Conservation (phyloP, 768 basidiomycete species). For the Amyloporia xantha region DNA sequence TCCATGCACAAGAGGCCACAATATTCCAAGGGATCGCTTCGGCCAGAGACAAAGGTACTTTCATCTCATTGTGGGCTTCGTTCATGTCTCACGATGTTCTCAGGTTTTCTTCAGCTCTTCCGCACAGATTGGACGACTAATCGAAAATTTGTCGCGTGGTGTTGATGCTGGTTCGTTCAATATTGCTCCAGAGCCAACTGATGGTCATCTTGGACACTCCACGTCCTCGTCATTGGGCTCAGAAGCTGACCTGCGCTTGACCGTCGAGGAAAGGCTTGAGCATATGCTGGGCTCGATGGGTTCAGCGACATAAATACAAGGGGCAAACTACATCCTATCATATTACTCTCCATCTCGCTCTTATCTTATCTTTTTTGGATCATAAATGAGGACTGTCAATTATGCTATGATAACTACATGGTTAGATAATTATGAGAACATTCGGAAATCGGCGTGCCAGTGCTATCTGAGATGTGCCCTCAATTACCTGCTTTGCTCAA, state of each 20-base stretch:
- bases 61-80: not conserved
- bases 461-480: not conserved
- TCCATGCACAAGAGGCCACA: constrained; percentile 51
- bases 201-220: constrained; percentile 35
- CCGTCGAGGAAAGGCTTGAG: constrained; percentile 71
- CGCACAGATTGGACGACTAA: constrained; percentile 75
- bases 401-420: not conserved
- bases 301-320: constrained; percentile 19
- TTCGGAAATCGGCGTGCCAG: not conserved
- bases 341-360: constrained; percentile 2
- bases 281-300: constrained; percentile 50
- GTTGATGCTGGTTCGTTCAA: constrained; percentile 84
- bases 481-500: constrained; percentile 39
- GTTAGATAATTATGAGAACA: not conserved
- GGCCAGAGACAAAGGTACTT: constrained; percentile 81
- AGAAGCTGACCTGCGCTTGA: constrained; percentile 56
- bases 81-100: constrained; percentile 8
- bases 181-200: constrained; percentile 42
- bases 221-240: constrained; percentile 56
- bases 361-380: constrained; percentile 7
- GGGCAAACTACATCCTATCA: not conserved
- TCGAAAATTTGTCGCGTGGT: constrained; percentile 75
- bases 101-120: constrained; percentile 73
- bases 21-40: constrained; percentile 36
- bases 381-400: constrained; percentile 3